Conservation (phyloP, 495 filamentous ascomycete genomes). For the Xylaria venustula region DNA sequence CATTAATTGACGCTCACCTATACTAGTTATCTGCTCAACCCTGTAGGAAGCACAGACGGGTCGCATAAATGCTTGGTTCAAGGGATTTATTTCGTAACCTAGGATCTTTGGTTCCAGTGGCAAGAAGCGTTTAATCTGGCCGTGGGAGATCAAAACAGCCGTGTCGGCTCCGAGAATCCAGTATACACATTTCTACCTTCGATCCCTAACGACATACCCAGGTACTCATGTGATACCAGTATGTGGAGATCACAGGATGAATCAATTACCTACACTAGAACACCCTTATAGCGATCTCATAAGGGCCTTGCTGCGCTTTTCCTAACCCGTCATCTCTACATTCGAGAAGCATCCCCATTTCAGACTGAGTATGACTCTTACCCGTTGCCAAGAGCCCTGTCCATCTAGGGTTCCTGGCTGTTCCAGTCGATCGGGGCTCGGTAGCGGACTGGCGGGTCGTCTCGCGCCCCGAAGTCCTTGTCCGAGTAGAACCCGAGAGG, state of each 20-base stretch:
- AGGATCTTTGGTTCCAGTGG: too few species aligned
- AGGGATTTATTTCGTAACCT: too few species aligned
- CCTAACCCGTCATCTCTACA: background rate
- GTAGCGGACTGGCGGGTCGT: constrained; percentile 16
- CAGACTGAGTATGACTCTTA: constrained; percentile 5
- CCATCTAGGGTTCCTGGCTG: constrained; percentile 9
- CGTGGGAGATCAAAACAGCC: background rate
- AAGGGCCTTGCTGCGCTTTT: background rate
- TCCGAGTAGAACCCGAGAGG: constrained; percentile 2
- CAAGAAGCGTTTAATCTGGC: too few species aligned
- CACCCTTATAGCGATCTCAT: too few species aligned
- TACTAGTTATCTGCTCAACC: too few species aligned
- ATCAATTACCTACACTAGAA: too few species aligned
- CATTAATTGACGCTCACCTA: too few species aligned
- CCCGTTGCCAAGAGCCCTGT: constrained; percentile 4
- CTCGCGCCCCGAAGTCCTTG: constrained; percentile 16
- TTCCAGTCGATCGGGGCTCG: constrained; percentile 15
- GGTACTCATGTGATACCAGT: too few species aligned
- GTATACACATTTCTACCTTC: background rate
- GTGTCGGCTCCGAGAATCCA: background rate
- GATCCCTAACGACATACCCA: background rate
- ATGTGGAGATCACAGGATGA: too few species aligned
- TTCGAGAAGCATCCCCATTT: background rate
- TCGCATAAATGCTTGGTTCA: too few species aligned
- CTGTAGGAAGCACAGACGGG: too few species aligned